phyloP scores from a whole-genome alignment of 2,329 filamentous ascomycete species.

The Aspergillus sergii region DNA sequence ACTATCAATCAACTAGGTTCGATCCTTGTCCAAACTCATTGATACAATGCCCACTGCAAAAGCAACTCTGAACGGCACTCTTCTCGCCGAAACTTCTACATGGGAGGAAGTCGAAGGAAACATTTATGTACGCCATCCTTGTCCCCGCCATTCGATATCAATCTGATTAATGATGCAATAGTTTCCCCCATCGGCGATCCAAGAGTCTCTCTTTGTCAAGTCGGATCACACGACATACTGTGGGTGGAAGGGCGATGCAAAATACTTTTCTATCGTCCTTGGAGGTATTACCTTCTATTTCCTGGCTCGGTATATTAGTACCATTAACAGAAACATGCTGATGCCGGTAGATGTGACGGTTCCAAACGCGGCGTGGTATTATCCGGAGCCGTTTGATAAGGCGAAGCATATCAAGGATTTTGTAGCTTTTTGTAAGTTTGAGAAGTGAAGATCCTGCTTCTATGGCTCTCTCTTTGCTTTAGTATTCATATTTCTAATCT shows the following conservation, averaged over 20 bases:
- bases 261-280: conserved; percentile 58
- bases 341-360: conserved; percentile 47
- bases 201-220: conserved; percentile 46
- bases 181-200: conserved; percentile 52
- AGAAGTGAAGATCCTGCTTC: background rate
- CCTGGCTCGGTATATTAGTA: too few species aligned
- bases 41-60: conserved; percentile 42
- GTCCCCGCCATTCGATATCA: background rate
- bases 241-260: conserved; percentile 61
- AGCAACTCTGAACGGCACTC: conserved; percentile 53
- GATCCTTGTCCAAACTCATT: background rate
- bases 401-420: conserved; percentile 56
- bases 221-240: conserved; percentile 55
- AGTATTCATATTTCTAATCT: background rate
- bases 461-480: background rate
- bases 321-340: background rate
- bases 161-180: conserved; percentile 5
- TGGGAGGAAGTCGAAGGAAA: conserved; percentile 63
- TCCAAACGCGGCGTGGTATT: conserved; percentile 62
- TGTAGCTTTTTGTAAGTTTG: conserved; percentile 62
- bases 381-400: conserved; percentile 54
- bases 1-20: too few species aligned
- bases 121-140: conserved; percentile 3
- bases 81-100: conserved; percentile 54
- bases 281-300: conserved; percentile 45